These are phyloP conservation scores for Colletotrichum sp. DNA, from an alignment of 2,329 filamentous ascomycete genomes.

Conservation along the genomic window DNA sequence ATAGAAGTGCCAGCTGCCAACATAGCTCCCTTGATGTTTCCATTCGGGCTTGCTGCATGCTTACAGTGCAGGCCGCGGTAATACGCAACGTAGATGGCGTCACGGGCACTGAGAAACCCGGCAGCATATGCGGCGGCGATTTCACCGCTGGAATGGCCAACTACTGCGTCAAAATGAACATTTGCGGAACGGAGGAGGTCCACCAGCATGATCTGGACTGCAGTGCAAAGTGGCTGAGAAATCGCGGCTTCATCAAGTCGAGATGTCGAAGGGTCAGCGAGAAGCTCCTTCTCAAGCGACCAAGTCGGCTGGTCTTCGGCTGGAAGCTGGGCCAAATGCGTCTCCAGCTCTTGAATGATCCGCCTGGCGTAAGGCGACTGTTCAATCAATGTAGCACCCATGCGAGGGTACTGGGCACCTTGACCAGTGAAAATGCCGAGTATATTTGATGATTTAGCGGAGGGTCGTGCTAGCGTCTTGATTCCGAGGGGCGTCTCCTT, in stretches of 20 bases:
- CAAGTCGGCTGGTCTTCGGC: slow-evolving; percentile 27
- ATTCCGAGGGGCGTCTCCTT: background rate
- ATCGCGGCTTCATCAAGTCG: slow-evolving; percentile 21
- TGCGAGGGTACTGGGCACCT: slow-evolving; percentile 32
- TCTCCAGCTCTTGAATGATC: slow-evolving; percentile 25
- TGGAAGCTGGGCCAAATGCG: slow-evolving; percentile 19
- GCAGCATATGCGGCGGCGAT: slow-evolving; percentile 55
- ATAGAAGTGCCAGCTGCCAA: slow-evolving; percentile 24
- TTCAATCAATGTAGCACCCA: slow-evolving; percentile 24
- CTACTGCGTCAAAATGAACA: slow-evolving; percentile 37
- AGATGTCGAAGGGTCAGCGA: slow-evolving; percentile 15
- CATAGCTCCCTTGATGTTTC: slow-evolving; percentile 25
- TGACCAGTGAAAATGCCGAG: slow-evolving; percentile 35
- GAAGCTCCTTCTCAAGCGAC: slow-evolving; percentile 27
- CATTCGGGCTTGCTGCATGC: background rate
- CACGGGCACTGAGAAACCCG: slow-evolving; percentile 35
- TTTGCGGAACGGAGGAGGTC: slow-evolving; percentile 30
- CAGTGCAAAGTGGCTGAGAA: slow-evolving; percentile 19
- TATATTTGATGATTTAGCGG: slow-evolving; percentile 1
- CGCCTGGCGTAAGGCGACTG: background rate
- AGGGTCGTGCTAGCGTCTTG: slow-evolving; percentile 18
- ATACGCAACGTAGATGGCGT: slow-evolving; percentile 29
- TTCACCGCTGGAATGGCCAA: slow-evolving; percentile 55
- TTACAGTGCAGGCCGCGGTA: slow-evolving; percentile 19
- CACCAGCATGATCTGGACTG: slow-evolving; percentile 27